These are phyloP conservation scores for Withania somnifera DNA, from an alignment of 305 asterid genomes.

Conservation along the genomic window DNA sequence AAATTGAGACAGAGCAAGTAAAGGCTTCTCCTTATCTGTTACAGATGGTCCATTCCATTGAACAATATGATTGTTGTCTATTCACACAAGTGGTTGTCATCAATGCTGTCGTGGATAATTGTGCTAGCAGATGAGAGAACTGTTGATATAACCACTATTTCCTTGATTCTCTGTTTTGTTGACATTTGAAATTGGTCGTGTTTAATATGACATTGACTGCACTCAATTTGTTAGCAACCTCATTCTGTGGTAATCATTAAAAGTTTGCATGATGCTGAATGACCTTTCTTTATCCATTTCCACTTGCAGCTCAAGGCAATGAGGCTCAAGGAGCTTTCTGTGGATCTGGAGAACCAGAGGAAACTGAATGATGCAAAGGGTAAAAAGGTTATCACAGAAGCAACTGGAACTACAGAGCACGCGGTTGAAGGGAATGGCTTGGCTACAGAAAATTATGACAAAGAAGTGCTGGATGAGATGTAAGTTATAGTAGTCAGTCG, in stretches of 20 bases:
- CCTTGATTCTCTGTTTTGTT: neutral
- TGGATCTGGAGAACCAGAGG: conserved; percentile 72
- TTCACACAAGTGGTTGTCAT: neutral
- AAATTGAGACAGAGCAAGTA: too few species aligned
- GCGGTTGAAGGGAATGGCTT: neutral
- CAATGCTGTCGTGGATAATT: neutral
- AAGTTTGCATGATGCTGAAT: neutral
- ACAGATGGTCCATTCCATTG: neutral
- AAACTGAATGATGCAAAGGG: conserved; percentile 46
- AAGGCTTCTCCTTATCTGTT: neutral
- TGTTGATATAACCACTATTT: neutral
- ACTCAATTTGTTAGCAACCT: neutral
- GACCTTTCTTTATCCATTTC: neutral
- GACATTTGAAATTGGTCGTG: neutral
- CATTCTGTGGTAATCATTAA: neutral
- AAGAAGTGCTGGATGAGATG: conserved; percentile 66
- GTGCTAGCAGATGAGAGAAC: neutral
- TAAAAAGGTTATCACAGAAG: conserved; percentile 27
- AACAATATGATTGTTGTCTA: neutral
- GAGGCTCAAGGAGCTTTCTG: conserved; percentile 66
- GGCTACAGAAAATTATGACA: conserved; percentile 23
- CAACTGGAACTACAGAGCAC: neutral
- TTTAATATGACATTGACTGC: neutral
- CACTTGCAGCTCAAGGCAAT: conserved; percentile 61
- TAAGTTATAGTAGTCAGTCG: conserved; percentile 26